Conservation (phyloP, 805 yeast genomes). For the Saccharomycopsis capsularis region DNA sequence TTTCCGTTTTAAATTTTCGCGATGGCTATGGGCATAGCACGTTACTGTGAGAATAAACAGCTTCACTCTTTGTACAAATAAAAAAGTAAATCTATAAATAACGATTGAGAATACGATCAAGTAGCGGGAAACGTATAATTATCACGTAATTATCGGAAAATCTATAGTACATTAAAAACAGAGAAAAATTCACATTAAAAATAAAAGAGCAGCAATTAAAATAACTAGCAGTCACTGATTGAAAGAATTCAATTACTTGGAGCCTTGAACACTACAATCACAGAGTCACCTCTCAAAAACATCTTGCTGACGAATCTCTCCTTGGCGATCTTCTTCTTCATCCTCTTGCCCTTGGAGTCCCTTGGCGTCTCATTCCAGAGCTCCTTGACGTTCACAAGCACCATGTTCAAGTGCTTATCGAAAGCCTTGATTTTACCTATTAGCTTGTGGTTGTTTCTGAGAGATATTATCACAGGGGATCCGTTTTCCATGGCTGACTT, state of each 20-base stretch:
- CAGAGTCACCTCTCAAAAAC: conserved; percentile 94
- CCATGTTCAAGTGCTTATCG: conserved; percentile 93
- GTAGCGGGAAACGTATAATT: no score
- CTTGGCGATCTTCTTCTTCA: conserved; percentile 54
- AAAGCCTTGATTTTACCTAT: conserved; percentile 88
- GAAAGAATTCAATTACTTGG: conserved; percentile 2
- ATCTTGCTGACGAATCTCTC: conserved; percentile 83
- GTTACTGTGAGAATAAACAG: no score
- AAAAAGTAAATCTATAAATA: no score
- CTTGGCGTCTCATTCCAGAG: conserved; percentile 47
- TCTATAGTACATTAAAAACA: no score
- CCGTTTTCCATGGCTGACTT: conserved; percentile 72
- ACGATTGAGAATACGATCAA: no score
- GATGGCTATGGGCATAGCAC: no score
- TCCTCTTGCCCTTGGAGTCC: conserved; percentile 53
- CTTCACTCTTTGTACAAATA: no score
- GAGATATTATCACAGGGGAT: conserved; percentile 75
- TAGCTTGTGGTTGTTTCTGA: conserved; percentile 89
- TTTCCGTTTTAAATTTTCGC: no score
- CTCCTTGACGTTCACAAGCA: conserved; percentile 87
- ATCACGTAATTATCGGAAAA: no score
- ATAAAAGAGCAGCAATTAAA: neutral
- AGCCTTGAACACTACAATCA: conserved; percentile 67
- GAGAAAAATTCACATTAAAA: neutral
- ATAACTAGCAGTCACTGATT: neutral